Evolutionary conservation across 768 basidiomycete genomes (phyloP).

Genomic region (Steccherinum ochraceum): DNA sequence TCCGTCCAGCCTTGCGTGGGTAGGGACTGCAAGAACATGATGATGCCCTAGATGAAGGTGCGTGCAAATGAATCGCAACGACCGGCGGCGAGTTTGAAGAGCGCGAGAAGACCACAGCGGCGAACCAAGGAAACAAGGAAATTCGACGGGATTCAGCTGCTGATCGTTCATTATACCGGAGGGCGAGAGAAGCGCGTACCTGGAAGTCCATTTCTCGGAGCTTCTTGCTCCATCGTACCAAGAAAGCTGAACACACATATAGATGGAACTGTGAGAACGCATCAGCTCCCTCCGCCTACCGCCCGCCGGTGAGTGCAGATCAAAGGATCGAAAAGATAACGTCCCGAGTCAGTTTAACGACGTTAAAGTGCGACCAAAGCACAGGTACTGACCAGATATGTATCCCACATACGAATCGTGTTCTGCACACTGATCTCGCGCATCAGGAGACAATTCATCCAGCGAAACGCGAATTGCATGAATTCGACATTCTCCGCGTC

Average conservation of each 20-base stretch:
- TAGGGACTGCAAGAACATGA: constrained; percentile 94
- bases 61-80: not conserved
- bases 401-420: constrained; percentile 99
- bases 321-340: not conserved
- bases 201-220: constrained; percentile 98
- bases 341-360: not conserved
- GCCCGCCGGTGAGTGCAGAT: not conserved
- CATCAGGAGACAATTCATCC: constrained; percentile 99
- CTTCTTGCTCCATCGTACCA: constrained; percentile 92
- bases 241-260: constrained; percentile 96
- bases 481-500: constrained; percentile 93
- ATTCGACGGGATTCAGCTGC: not conserved
- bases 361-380: not conserved
- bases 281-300: constrained; percentile 90
- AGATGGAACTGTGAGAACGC: constrained; percentile 99
- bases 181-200: constrained; percentile 43
- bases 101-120: not conserved
- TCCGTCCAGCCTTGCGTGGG: constrained; percentile 94
- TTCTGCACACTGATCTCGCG: constrained; percentile 95
- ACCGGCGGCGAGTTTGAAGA: not conserved
- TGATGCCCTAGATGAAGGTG: constrained; percentile 67
- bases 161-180: not conserved
- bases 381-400: constrained; percentile 77
- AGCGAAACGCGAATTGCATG: constrained; percentile 99
- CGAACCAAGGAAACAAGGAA: not conserved